Conservation (phyloP, 345 rosid species). For the Citrus medica region DNA sequence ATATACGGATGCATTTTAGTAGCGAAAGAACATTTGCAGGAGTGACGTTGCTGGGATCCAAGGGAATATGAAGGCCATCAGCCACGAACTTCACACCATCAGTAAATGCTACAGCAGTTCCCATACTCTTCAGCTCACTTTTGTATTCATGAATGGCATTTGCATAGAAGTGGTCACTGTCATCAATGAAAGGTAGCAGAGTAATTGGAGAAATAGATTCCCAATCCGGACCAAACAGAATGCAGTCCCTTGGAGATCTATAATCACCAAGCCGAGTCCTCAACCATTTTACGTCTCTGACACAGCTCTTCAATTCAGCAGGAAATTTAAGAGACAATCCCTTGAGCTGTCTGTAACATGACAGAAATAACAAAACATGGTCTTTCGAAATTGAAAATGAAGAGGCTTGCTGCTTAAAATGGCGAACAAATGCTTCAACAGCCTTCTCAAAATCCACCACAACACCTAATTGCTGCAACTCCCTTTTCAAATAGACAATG, state of each 20-base stretch:
- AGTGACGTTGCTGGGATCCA: constrained; percentile 18
- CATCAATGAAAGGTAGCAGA: constrained; percentile 60
- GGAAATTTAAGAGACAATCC: constrained; percentile 16
- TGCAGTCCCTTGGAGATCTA: constrained; percentile 51
- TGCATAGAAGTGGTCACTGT: constrained; percentile 42
- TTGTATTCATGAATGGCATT: constrained; percentile 34
- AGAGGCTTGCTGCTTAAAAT: constrained; percentile 38
- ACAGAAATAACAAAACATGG: constrained; percentile 32
- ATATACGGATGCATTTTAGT: constrained; percentile 39
- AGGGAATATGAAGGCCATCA: constrained; percentile 35
- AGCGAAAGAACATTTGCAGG: constrained; percentile 36
- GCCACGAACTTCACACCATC: constrained; percentile 50
- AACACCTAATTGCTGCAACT: constrained; percentile 50
- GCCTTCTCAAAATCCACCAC: constrained; percentile 46
- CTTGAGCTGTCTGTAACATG: constrained; percentile 43
- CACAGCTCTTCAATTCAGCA: constrained; percentile 29
- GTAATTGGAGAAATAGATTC: constrained; percentile 43
- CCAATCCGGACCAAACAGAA: constrained; percentile 59
- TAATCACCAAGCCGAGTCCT: constrained; percentile 39
- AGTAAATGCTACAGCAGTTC: constrained; percentile 35
- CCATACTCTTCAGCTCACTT: constrained; percentile 47
- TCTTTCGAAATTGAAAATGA: constrained; percentile 29
- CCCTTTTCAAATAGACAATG: constrained; percentile 27
- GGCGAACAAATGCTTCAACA: constrained; percentile 25
- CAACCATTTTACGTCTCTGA: constrained; percentile 49